phyloP scores from a whole-genome alignment of 192 early-diverging fungal genomes.

The Jimgerdemannia lactiflua region DNA sequence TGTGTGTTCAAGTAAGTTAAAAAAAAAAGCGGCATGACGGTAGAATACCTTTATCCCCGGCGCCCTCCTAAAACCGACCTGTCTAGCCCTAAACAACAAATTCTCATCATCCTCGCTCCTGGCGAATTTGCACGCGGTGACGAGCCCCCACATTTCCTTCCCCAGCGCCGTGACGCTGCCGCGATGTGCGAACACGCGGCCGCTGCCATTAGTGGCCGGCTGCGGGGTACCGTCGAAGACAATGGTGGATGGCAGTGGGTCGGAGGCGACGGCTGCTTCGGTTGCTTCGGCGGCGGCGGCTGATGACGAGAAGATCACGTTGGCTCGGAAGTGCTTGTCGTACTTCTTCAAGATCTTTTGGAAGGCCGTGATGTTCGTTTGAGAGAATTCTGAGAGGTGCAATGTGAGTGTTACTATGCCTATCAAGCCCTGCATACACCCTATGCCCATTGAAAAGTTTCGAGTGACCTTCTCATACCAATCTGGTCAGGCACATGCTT shows the following conservation, averaged over 20 bases:
- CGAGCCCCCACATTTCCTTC: too few relatives aligned
- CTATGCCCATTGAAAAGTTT: slow-evolving; percentile 1
- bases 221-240: too few relatives aligned
- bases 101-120: too few relatives aligned
- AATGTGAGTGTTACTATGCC: too few relatives aligned
- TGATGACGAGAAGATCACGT: slow-evolving; percentile 3
- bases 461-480: too few relatives aligned
- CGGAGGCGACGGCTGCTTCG: slow-evolving; percentile 13
- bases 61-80: not conserved
- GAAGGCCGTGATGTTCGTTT: slow-evolving; percentile 58
- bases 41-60: slow-evolving; percentile 19
- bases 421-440: not conserved
- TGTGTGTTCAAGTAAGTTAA: not conserved
- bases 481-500: too few relatives aligned
- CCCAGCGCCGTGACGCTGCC: too few relatives aligned
- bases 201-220: too few relatives aligned
- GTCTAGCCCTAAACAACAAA: too few relatives aligned
- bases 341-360: slow-evolving; percentile 67
- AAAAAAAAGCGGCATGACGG: slow-evolving; percentile 6
- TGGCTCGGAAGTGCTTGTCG: slow-evolving; percentile 38
- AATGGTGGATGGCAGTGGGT: not conserved
- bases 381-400: slow-evolving; percentile 50
- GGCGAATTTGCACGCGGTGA: too few relatives aligned
- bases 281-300: slow-evolving; percentile 12
- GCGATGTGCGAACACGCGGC: too few relatives aligned